Percentiles rank a stretch among this genome's conserved stretches.
Conservation (phyloP, 768 basidiomycete genomes). For the Boletellus ananas region DNA sequence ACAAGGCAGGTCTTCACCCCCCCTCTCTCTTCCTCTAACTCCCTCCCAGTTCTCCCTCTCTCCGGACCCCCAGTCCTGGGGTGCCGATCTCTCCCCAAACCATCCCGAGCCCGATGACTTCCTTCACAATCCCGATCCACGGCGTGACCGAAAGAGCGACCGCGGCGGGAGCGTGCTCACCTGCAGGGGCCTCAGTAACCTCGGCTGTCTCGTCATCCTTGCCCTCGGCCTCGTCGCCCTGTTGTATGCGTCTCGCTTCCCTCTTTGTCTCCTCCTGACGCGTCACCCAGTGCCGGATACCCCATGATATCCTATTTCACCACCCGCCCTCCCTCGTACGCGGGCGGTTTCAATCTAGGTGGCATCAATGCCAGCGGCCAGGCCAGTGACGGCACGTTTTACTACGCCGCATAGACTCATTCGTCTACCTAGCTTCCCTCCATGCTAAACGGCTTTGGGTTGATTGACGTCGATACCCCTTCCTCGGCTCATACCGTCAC, state of each 20-base stretch:
- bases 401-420: background rate
- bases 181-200: slow-evolving; percentile 64
- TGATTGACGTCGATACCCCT: slow-evolving; percentile 80
- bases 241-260: slow-evolving; percentile 44
- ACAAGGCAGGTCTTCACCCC: slow-evolving; percentile 43
- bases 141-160: slow-evolving; percentile 55
- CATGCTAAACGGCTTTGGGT: slow-evolving; percentile 59
- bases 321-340: slow-evolving; percentile 38
- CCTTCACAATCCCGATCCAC: slow-evolving; percentile 71
- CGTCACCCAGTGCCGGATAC: slow-evolving; percentile 51
- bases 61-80: slow-evolving; percentile 71
- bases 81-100: slow-evolving; percentile 57
- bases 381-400: slow-evolving; percentile 29
- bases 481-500: slow-evolving; percentile 47
- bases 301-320: slow-evolving; percentile 59
- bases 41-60: slow-evolving; percentile 61
- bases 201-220: slow-evolving; percentile 62
- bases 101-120: slow-evolving; percentile 62
- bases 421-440: slow-evolving; percentile 43
- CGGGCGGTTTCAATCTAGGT: slow-evolving; percentile 69
- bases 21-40: slow-evolving; percentile 2
- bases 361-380: slow-evolving; percentile 77
- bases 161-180: slow-evolving; percentile 58
- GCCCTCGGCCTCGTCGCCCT: slow-evolving; percentile 50
- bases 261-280: background rate